Evolutionary conservation across 495 filamentous ascomycete genomes (phyloP), one percentile per base, ranked within the genome.

Genomic region (Lepidopterella palustris): DNA sequence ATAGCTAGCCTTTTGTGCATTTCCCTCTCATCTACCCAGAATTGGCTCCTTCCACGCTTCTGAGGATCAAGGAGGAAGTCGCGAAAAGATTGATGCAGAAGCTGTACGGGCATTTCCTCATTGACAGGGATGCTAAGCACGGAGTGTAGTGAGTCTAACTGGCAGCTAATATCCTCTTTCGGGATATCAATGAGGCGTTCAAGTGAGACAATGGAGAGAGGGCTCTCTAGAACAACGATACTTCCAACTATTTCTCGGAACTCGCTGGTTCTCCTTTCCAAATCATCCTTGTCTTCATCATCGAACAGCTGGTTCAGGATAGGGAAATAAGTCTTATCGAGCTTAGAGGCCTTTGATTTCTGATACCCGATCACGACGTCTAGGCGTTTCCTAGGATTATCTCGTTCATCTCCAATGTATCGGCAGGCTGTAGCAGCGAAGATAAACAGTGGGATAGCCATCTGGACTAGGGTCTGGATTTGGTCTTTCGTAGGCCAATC

Each of bases 51-150:
- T n/a, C 48, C 52, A 63, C n/a, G n/a, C n/a, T 67, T 21, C 67
- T 53, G 31, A 35, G 59, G 50, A 60, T 77, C 70, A 42, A 81
- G 50, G 20, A 83, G 73, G 60, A 76, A 81, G 61, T 82, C 78
- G 47, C 75, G 75, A 61, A 83, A 79, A 21, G 78, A 80, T 20
- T 70, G 71, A 62, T 83, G 77, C 47, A 76, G 71, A 1, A 76
- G 63, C 21, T 69, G 68, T 25, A 81, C 53, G 8, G 71, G 71
- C 15, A 31, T 26, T 23, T 60, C 51, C 20, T 52, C 2, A 29
- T 73, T 57, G 6, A 69, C 55, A 47, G 73, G 69, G 45, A 76
- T 65, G 57, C 65, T 59, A 0, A 79, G 59, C 29, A 78, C 69
- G 15, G 73, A 69, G 55, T 72, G 68, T 20, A 76, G 66, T 63